These are phyloP conservation scores for Irpex rosettiformis DNA, from an alignment of 1,284 basidiomycete genomes.

Conservation along the genomic window DNA sequence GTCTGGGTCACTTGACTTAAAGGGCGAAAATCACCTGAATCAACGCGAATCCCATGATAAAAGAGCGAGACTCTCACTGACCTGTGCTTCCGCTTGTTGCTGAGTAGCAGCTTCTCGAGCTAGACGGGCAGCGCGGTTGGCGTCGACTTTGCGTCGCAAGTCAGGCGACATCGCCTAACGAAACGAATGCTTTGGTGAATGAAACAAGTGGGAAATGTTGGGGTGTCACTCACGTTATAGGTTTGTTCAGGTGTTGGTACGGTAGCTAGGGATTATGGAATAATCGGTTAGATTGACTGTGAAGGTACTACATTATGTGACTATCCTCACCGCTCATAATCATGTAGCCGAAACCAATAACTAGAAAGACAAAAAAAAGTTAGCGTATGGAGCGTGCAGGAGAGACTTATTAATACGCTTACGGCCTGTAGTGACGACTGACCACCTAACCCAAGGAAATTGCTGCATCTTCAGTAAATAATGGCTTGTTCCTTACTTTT, in stretches of 20 bases:
- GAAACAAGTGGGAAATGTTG: neutral
- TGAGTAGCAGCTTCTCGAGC: constrained; percentile 53
- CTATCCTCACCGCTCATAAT: constrained; percentile 62
- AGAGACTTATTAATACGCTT: neutral
- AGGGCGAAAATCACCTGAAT: constrained; percentile 8
- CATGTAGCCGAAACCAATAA: constrained; percentile 57
- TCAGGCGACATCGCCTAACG: constrained; percentile 73
- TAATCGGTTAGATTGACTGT: neutral
- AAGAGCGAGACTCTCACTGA: constrained; percentile 27
- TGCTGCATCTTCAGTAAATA: neutral
- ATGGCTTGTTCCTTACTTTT: neutral
- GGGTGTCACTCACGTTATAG: constrained; percentile 29
- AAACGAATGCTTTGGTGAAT: neutral
- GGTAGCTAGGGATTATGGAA: constrained; percentile 8
- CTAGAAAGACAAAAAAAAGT: constrained; percentile 28
- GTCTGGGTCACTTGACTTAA: constrained; percentile 39
- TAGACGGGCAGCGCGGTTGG: constrained; percentile 51
- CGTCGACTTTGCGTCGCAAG: constrained; percentile 62
- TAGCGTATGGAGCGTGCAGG: neutral
- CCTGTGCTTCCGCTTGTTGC: constrained; percentile 54
- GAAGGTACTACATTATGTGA: neutral
- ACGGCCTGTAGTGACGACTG: constrained; percentile 1
- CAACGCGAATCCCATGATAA: neutral
- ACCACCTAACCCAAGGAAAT: neutral
- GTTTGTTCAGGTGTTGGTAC: constrained; percentile 29